Conservation (phyloP, 768 basidiomycete species). For the Termitomyces sp. region DNA sequence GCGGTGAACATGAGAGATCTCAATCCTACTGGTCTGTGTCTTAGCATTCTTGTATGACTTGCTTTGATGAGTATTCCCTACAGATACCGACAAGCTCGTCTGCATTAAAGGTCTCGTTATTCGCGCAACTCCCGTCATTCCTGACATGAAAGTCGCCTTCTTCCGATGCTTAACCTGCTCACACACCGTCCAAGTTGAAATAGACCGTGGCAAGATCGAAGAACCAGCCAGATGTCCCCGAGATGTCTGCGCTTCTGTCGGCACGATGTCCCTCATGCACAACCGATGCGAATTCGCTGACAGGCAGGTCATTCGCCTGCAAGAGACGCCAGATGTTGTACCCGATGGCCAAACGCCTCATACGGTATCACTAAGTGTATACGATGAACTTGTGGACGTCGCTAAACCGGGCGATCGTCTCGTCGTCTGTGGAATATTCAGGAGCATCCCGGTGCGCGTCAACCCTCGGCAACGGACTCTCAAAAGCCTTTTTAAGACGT, state of each 20-base stretch:
- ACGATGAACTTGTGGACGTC: conserved; percentile 97
- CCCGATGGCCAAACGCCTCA: conserved; percentile 99
- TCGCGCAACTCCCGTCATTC: conserved; percentile 94
- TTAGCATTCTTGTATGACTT: not conserved
- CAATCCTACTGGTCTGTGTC: conserved; percentile 77
- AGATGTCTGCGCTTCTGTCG: conserved; percentile 84
- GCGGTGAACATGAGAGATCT: conserved; percentile 92
- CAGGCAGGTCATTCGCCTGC: conserved; percentile 90
- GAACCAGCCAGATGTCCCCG: conserved; percentile 91
- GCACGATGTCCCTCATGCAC: conserved; percentile 93
- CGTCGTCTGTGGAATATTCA: conserved; percentile 88
- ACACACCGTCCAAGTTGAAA: conserved; percentile 96
- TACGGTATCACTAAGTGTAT: conserved; percentile 95
- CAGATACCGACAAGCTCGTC: conserved; percentile 98
- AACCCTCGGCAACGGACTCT: conserved; percentile 89
- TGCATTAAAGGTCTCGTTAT: conserved; percentile 97
- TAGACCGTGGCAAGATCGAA: conserved; percentile 96
- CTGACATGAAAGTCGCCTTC: conserved; percentile 98
- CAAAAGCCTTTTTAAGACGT: conserved; percentile 97
- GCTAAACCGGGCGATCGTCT: conserved; percentile 94
- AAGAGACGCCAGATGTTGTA: conserved; percentile 97
- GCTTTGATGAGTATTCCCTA: not conserved
- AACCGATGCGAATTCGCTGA: conserved; percentile 97
- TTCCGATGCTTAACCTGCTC: conserved; percentile 96
- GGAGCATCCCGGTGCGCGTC: conserved; percentile 92